phyloP scores from a whole-genome alignment of 1,284 basidiomycete species.

The Microbotryomycetes sp. region DNA sequence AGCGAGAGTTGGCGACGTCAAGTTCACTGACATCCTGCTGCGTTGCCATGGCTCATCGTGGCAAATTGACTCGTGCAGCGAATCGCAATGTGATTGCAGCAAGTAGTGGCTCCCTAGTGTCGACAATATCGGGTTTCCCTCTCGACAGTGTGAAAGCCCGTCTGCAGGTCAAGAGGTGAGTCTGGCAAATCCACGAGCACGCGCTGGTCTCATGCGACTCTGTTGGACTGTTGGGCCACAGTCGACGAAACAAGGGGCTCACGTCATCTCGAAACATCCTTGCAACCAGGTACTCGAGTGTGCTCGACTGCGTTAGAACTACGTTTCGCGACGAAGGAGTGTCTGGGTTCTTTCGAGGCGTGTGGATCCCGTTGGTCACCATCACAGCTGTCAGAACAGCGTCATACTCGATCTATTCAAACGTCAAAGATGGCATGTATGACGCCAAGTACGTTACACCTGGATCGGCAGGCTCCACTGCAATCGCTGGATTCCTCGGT shows the following conservation, averaged over 20 bases:
- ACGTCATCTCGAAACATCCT: background rate
- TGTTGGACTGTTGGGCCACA: constrained; percentile 49
- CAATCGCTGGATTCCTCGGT: constrained; percentile 17
- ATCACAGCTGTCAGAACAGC: constrained; percentile 89
- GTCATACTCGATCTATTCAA: constrained; percentile 48
- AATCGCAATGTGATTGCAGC: constrained; percentile 9
- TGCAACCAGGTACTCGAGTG: constrained; percentile 22
- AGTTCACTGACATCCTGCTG: too few relatives aligned
- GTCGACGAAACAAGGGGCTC: constrained; percentile 45
- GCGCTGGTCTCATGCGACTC: constrained; percentile 69
- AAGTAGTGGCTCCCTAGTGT: constrained; percentile 5
- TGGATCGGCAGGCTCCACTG: background rate
- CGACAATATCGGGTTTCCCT: constrained; percentile 9
- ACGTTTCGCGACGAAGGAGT: constrained; percentile 69
- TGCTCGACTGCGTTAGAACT: constrained; percentile 36
- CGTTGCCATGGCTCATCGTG: too few relatives aligned
- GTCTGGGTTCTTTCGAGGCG: constrained; percentile 80
- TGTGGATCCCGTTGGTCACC: constrained; percentile 88
- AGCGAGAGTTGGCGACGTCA: too few relatives aligned
- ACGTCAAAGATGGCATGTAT: constrained; percentile 8
- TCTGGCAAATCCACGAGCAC: constrained; percentile 60
- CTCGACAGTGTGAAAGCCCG: constrained; percentile 47
- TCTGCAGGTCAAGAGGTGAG: constrained; percentile 70
- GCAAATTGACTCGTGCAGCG: background rate
- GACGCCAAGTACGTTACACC: background rate